Conservation (phyloP, 352 stramenopile genomes). For the Globisporangium rhizosaccharum region DNA sequence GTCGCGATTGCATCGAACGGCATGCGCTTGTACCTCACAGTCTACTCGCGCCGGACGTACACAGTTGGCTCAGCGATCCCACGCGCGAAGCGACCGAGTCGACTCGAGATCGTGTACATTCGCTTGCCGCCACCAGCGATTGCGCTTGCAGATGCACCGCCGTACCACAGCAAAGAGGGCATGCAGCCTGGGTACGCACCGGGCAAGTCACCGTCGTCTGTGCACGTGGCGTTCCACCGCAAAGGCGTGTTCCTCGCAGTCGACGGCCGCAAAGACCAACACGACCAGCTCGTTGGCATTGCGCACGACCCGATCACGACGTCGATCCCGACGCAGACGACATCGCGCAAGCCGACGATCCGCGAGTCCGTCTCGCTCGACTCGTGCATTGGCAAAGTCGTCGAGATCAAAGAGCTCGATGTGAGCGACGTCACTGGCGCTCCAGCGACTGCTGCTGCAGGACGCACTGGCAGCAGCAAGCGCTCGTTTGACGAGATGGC, state of each 20-base stretch:
- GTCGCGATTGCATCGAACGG: conserved; percentile 90
- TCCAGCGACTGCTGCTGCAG: conserved; percentile 2
- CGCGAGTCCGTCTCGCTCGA: conserved; percentile 73
- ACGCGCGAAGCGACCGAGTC: conserved; percentile 48
- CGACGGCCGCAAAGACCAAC: conserved; percentile 69
- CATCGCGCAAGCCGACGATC: conserved; percentile 60
- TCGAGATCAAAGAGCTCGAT: conserved; percentile 71
- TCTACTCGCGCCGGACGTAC: conserved; percentile 64
- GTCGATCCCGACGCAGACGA: conserved; percentile 44
- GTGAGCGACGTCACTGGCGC: conserved; percentile 15
- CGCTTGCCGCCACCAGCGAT: conserved; percentile 71
- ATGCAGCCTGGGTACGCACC: conserved; percentile 79
- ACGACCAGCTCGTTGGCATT: conserved; percentile 75
- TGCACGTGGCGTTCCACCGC: conserved; percentile 75
- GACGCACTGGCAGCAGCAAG: conserved; percentile 24
- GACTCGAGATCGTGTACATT: conserved; percentile 78
- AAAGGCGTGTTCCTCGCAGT: conserved; percentile 77
- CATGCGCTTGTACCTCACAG: conserved; percentile 93
- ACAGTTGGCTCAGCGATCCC: conserved; percentile 31
- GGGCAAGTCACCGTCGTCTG: conserved; percentile 70
- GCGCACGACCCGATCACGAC: conserved; percentile 72
- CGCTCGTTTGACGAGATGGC: conserved; percentile 78
- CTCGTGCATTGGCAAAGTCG: conserved; percentile 77
- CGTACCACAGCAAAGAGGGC: conserved; percentile 83
- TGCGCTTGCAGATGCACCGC: conserved; percentile 59